phyloP scores from a whole-genome alignment of 2,329 filamentous ascomycete species.

The Fonsecaea pedrosoi region DNA sequence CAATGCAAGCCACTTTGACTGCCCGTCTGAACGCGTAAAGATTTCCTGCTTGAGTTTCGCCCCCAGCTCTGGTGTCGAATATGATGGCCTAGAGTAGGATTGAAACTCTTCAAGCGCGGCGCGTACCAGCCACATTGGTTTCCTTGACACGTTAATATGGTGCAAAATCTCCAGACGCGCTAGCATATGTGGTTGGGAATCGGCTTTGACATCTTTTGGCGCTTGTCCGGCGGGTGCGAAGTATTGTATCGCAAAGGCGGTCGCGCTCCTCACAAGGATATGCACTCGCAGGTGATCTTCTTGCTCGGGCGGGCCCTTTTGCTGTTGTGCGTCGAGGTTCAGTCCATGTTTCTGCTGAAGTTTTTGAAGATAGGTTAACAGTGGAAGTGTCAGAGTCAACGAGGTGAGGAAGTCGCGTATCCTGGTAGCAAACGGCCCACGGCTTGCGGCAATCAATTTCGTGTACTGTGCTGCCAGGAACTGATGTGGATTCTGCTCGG shows the following conservation, averaged over 20 bases:
- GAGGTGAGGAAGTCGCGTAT: conserved; percentile 34
- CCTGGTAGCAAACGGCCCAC: conserved; percentile 27
- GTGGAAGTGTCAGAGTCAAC: conserved; percentile 51
- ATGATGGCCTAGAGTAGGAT: conserved; percentile 37
- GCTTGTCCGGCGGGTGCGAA: conserved; percentile 27
- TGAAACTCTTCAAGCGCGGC: conserved; percentile 39
- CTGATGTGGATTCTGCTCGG: conserved; percentile 34
- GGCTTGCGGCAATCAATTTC: conserved; percentile 23
- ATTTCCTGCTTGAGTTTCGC: conserved; percentile 35
- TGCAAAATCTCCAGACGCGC: conserved; percentile 39
- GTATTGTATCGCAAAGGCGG: conserved; percentile 36
- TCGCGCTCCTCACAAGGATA: conserved; percentile 32
- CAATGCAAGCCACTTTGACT: conserved; percentile 34
- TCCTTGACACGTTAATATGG: conserved; percentile 25
- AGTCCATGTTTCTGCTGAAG: conserved; percentile 32
- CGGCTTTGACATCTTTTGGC: conserved; percentile 24
- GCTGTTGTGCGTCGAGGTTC: conserved; percentile 3
- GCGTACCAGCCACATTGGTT: conserved; percentile 37
- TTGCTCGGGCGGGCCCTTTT: background rate
- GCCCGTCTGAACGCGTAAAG: conserved; percentile 28
- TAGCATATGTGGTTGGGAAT: conserved; percentile 32
- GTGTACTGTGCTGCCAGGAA: conserved; percentile 27
- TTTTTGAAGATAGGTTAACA: conserved; percentile 49
- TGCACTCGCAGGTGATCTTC: conserved; percentile 33
- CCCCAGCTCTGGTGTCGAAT: conserved; percentile 31